These are phyloP conservation scores for Serendipita sp. DNA, from an alignment of 768 basidiomycete species.

Conservation along the genomic window DNA sequence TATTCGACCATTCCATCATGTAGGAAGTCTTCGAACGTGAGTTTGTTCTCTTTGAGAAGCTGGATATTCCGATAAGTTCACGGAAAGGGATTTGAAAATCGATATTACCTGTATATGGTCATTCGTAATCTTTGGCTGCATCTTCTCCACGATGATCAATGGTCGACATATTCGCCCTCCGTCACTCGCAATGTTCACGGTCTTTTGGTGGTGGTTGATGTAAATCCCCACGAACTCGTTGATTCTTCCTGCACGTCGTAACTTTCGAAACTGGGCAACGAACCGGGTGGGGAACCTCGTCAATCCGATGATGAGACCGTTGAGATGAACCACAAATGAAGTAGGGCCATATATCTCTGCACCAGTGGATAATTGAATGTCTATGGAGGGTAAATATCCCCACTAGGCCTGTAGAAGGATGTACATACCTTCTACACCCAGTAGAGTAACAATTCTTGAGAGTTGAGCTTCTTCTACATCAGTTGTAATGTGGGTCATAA, in stretches of 20 bases:
- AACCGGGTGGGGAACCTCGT: constrained; percentile 75
- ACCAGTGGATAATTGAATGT: constrained; percentile 83
- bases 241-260: constrained; percentile 78
- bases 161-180: constrained; percentile 97
- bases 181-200: constrained; percentile 92
- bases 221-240: constrained; percentile 96
- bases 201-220: constrained; percentile 86
- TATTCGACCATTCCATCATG: constrained; percentile 89
- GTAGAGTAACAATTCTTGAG: constrained; percentile 72
- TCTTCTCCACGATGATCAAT: constrained; percentile 87
- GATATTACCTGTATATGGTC: constrained; percentile 57
- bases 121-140: constrained; percentile 53
- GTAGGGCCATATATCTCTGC: constrained; percentile 89
- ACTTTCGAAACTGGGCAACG: constrained; percentile 77
- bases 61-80: constrained; percentile 17
- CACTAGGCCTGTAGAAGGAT: not conserved
- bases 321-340: constrained; percentile 91
- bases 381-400: constrained; percentile 26
- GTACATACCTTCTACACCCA: constrained; percentile 80
- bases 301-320: constrained; percentile 88
- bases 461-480: constrained; percentile 96
- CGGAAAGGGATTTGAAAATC: too few relatives aligned
- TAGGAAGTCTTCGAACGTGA: constrained; percentile 90
- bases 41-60: constrained; percentile 62
- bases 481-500: constrained; percentile 99